These are phyloP conservation scores for Xylaria flabelliformis DNA, from an alignment of 495 filamentous ascomycete genomes.

Conservation along the genomic window DNA sequence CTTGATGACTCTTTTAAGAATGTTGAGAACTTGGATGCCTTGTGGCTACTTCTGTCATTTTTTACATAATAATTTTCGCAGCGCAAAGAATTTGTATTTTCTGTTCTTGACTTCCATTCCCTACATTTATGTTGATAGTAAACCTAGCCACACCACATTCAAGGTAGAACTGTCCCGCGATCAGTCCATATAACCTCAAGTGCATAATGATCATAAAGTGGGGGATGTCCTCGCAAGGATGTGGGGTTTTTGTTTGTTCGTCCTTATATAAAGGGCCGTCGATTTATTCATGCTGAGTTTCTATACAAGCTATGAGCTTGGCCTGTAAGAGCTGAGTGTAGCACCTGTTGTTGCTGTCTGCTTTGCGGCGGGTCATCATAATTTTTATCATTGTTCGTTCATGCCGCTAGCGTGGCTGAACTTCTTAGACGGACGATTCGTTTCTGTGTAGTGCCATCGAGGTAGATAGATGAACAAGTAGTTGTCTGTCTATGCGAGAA, in stretches of 20 bases:
- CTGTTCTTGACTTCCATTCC: not conserved
- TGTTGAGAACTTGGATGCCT: not conserved
- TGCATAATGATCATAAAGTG: not conserved
- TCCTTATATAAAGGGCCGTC: not conserved
- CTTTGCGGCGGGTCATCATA: not conserved
- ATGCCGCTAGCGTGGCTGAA: not conserved
- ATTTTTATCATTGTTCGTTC: not conserved
- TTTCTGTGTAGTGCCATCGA: not conserved
- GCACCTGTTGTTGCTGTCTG: not conserved
- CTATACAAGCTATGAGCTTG: not conserved
- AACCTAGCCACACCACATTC: not conserved
- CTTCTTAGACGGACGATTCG: not conserved
- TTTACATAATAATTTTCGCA: not conserved
- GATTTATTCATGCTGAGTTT: slow-evolving; percentile 1
- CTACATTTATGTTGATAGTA: not conserved
- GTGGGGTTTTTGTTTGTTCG: not conserved
- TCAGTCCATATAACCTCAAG: not conserved
- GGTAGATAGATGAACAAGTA: not conserved
- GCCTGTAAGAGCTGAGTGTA: not conserved
- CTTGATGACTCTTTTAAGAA: not conserved
- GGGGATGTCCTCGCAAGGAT: not conserved
- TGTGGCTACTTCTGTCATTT: not conserved
- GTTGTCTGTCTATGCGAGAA: not conserved
- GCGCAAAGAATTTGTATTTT: not conserved
- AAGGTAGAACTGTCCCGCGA: not conserved